Evolutionary conservation across 2,329 filamentous ascomycete species (phyloP).

Genomic region (Lizonia empirigonia): DNA sequence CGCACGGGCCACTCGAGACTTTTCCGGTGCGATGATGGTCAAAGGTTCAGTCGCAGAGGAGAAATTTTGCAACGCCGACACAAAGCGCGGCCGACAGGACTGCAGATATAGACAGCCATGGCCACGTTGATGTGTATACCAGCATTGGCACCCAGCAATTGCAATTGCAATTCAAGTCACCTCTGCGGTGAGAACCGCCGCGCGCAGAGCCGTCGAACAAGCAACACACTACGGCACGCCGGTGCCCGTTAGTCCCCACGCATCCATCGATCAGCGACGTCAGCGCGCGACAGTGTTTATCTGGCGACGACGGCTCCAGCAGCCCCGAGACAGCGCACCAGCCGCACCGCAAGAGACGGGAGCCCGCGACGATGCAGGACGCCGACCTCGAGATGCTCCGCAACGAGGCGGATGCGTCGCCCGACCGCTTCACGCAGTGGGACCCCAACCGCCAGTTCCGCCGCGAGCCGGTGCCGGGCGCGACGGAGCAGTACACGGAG

Average conservation of each 20-base stretch:
- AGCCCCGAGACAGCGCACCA: too few relatives aligned
- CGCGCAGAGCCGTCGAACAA: too few relatives aligned
- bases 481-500: background rate
- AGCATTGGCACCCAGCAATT: too few relatives aligned
- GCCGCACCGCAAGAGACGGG: background rate
- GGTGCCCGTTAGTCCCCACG: constrained; percentile 5
- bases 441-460: constrained; percentile 36
- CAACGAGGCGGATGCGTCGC: constrained; percentile 38
- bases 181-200: too few relatives aligned
- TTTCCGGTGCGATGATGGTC: background rate
- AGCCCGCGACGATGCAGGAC: constrained; percentile 34
- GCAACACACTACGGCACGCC: constrained; percentile 8
- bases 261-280: constrained; percentile 12
- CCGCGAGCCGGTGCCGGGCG: constrained; percentile 9
- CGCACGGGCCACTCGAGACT: background rate
- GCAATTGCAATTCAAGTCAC: too few relatives aligned
- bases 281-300: constrained; percentile 6
- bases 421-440: constrained; percentile 36
- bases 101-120: background rate
- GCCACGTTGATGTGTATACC: background rate
- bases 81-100: constrained; percentile 1
- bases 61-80: constrained; percentile 7
- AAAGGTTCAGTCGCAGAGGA: constrained; percentile 3
- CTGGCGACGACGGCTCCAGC: background rate
- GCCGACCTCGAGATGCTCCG: constrained; percentile 38